Evolutionary conservation across 495 filamentous ascomycete species (phyloP).

Genomic region (Zalerion maritima): DNA sequence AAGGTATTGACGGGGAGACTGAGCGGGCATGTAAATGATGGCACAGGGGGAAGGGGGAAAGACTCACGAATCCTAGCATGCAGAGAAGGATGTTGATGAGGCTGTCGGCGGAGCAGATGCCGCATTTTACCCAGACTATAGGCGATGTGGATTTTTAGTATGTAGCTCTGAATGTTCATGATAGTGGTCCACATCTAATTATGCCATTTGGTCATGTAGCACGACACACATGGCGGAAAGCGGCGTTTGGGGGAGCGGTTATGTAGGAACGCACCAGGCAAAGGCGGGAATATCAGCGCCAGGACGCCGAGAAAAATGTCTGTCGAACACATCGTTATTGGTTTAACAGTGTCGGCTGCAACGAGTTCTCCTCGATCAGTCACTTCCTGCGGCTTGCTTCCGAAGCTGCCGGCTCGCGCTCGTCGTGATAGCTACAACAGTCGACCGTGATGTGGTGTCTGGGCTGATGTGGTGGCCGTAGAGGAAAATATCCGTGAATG

Average conservation of each 20-base stretch:
- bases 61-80: conserved; percentile 57
- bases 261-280: conserved; percentile 55
- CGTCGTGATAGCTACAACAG: too few relatives aligned
- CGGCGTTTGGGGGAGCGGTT: conserved; percentile 2
- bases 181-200: conserved; percentile 2
- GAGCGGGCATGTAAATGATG: background rate
- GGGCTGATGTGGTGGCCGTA: too few relatives aligned
- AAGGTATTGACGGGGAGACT: background rate
- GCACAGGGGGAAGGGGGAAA: background rate
- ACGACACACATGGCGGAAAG: conserved; percentile 5
- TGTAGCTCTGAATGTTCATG: conserved; percentile 2
- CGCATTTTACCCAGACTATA: conserved; percentile 87
- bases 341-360: too few relatives aligned
- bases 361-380: too few relatives aligned
- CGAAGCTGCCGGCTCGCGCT: too few relatives aligned
- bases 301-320: conserved; percentile 83
- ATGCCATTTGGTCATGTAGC: background rate
- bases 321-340: conserved; percentile 46
- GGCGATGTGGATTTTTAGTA: conserved; percentile 2
- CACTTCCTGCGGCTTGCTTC: too few relatives aligned
- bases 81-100: conserved; percentile 92
- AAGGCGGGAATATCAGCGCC: conserved; percentile 84
- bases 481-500: too few relatives aligned
- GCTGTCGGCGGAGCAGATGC: conserved; percentile 84
- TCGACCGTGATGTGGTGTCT: too few relatives aligned